These are phyloP conservation scores for Malassezia sp. DNA, from an alignment of 1,284 basidiomycete genomes.

Conservation along the genomic window DNA sequence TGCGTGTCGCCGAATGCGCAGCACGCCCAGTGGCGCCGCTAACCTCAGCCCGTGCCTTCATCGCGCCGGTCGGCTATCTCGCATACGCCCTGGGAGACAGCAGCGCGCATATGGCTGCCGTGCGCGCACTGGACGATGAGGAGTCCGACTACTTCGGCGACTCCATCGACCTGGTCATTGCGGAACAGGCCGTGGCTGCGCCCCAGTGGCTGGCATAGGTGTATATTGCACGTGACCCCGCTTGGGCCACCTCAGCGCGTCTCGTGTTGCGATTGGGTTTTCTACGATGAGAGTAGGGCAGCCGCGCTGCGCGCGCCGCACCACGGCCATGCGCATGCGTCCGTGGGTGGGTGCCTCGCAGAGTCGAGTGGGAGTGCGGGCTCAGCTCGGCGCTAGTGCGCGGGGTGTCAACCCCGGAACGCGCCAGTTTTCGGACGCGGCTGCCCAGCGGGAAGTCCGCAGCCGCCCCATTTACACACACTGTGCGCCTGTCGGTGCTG, in stretches of 20 bases:
- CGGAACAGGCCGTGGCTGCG: slow-evolving; percentile 28
- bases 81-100: slow-evolving; percentile 28
- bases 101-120: slow-evolving; percentile 17
- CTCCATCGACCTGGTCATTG: slow-evolving; percentile 34
- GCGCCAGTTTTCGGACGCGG: no score
- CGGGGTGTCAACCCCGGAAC: no score
- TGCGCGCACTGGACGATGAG: slow-evolving; percentile 20
- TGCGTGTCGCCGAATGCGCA: neutral
- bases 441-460: no score
- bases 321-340: neutral
- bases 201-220: slow-evolving; percentile 22
- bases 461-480: no score
- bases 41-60: slow-evolving; percentile 27
- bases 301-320: neutral
- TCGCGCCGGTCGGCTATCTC: slow-evolving; percentile 30
- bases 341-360: neutral
- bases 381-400: no score
- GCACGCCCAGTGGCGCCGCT: no score
- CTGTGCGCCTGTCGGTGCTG: neutral
- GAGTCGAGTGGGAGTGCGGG: no score
- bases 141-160: slow-evolving; percentile 34
- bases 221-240: neutral
- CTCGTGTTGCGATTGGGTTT: neutral
- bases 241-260: slow-evolving; percentile 8
- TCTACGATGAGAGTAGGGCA: neutral